Base-by-base conservation (phyloP, 768 basidiomycete species). In the Termitomyces sp. region DNA sequence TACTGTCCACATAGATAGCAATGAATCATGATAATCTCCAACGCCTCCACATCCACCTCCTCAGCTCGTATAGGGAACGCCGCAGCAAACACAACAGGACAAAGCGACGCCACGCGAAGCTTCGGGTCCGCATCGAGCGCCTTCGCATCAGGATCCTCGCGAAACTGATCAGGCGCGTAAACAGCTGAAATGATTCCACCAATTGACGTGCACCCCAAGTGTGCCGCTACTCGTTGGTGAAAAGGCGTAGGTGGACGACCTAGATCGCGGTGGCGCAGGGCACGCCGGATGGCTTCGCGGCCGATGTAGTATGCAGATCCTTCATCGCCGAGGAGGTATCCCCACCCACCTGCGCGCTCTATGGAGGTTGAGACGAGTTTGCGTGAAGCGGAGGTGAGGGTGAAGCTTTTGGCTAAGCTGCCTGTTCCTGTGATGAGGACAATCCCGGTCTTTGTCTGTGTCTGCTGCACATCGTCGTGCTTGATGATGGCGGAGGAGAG, bases 251-350 rank as follows among this genome's bases (percentile, higher is more conserved):
- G 64, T 2, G 58, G 49, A 12, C 47, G 36, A 2, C 69, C 67
- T 16, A 33, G 18, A 43, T 70, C 68, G 9, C 62, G 55, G 22
- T 55, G 55, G 13, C 59, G 52, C 6, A 70, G 49, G 14, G 60
- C 56, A 14, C 52, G 56, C n/a, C 68, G 63, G 5, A 70, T 58
- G 16, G 65, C 69, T 39, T 65, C 65, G 30, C 68, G 57, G 5
- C 67, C 67, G 32, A 70, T 69, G 7, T 42, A 59, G 37, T 65
- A 69, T 5, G 64, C 68, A 12, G 68, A 69, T 18, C 67, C 68
- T 61, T 68, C 68, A 49, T 70, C 67, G 22, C 67, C 68, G 22
- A 69, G 61, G 13, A 70, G 60, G 42, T 69, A 69, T 13, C 67
- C 69, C 69, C 67, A 69, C 9, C 68, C 67, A 14, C 67, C 65